These are phyloP conservation scores for Pulveroboletus frians DNA, from an alignment of 768 basidiomycete species.

Conservation along the genomic window DNA sequence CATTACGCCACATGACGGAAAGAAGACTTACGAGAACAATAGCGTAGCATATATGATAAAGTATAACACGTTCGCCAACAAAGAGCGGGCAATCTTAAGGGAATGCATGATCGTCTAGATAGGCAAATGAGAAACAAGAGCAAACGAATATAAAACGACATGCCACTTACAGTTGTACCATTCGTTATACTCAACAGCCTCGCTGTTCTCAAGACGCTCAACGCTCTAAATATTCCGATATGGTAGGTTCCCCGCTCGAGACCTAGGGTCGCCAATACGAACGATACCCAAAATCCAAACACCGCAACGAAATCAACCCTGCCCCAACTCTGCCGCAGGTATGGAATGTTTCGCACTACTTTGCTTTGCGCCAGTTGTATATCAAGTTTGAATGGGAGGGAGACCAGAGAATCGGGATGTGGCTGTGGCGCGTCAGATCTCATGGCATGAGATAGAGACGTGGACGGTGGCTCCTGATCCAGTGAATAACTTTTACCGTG, in stretches of 20 bases:
- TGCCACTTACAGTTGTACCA: conserved; percentile 74
- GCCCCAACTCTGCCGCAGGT: conserved; percentile 89
- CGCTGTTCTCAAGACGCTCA: conserved; percentile 80
- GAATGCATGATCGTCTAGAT: conserved; percentile 81
- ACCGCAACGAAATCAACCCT: conserved; percentile 87
- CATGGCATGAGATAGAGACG: conserved; percentile 47
- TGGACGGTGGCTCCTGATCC: conserved; percentile 40
- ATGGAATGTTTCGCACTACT: conserved; percentile 70
- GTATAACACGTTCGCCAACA: conserved; percentile 85
- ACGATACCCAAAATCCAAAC: conserved; percentile 80
- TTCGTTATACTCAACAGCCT: conserved; percentile 82
- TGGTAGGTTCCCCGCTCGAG: conserved; percentile 64
- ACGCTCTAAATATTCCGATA: conserved; percentile 81
- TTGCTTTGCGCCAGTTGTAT: conserved; percentile 51
- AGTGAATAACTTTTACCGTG: conserved; percentile 21
- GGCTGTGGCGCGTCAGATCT: conserved; percentile 36
- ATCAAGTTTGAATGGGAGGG: conserved; percentile 58
- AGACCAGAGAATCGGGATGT: conserved; percentile 36
- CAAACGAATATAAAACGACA: background rate
- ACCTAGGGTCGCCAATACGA: conserved; percentile 63
- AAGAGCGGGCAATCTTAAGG: conserved; percentile 81
- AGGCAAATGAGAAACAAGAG: conserved; percentile 6
- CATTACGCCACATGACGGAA: background rate
- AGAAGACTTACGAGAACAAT: conserved; percentile 67
- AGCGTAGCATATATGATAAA: conserved; percentile 89